phyloP scores from a whole-genome alignment of 169 alveolate species.

The Eimeria maxima region DNA sequence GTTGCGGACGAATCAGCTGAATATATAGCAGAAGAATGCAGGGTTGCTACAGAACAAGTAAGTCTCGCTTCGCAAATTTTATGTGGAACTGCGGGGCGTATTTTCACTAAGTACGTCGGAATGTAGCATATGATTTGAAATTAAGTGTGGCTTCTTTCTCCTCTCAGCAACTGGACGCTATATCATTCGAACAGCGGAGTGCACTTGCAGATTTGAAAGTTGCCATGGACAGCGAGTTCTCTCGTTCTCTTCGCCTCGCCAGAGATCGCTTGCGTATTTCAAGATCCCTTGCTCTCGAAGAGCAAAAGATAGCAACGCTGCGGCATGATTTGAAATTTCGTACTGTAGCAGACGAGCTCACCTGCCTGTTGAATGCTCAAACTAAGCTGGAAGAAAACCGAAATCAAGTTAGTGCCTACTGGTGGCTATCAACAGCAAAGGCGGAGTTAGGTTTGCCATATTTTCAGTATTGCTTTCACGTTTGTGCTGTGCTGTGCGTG shows the following conservation, averaged over 20 bases:
- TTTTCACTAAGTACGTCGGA: not conserved
- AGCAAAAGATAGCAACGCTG: not conserved
- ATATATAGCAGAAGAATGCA: slow-evolving; percentile 13
- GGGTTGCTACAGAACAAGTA: slow-evolving; percentile 38
- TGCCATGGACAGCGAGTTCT: not conserved
- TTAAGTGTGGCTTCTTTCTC: not conserved
- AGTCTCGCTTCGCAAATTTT: not conserved
- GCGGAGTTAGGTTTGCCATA: not conserved
- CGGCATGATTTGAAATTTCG: not conserved
- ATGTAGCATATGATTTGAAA: not conserved
- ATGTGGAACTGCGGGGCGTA: too few species aligned
- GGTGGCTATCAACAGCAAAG: not conserved
- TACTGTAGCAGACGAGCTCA: not conserved
- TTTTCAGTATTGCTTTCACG: not conserved
- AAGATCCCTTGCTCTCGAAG: not conserved
- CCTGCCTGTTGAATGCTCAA: not conserved
- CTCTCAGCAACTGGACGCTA: slow-evolving; percentile 4
- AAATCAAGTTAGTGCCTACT: not conserved
- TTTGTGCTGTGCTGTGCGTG: not conserved
- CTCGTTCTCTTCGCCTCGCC: not conserved
- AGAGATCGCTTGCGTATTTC: not conserved
- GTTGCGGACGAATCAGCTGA: slow-evolving; percentile 1
- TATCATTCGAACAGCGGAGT: not conserved
- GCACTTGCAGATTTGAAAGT: slow-evolving; percentile 9
- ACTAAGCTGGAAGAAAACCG: slow-evolving; percentile 8